Percentiles rank a stretch among this genome's conserved stretches.
These are phyloP conservation scores for Orbilia blumenaviensis DNA, from an alignment of 2,329 filamentous ascomycete species.

Conservation along the genomic window DNA sequence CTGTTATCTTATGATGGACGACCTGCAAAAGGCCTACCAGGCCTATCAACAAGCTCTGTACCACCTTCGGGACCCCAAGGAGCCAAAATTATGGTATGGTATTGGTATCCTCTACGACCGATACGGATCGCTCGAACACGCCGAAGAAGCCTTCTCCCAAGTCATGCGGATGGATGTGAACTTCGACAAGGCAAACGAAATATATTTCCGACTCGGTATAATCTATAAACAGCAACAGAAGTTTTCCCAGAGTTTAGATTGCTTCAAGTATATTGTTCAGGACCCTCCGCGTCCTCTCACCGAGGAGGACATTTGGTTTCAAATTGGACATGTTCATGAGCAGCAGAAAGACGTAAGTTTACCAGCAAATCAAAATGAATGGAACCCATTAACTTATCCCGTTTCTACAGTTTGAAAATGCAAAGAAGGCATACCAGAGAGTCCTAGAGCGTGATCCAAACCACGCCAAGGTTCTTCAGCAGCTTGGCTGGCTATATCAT, in stretches of 20 bases:
- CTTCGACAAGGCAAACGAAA: constrained; percentile 98
- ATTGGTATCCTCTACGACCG: constrained; percentile 97
- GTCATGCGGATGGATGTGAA: constrained; percentile 98
- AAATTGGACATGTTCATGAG: constrained; percentile 98
- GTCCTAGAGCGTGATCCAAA: constrained; percentile 94
- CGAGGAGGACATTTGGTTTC: constrained; percentile 99
- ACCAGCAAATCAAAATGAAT: too few species aligned
- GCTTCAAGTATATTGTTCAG: constrained; percentile 96
- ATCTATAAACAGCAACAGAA: constrained; percentile 99
- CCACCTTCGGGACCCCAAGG: constrained; percentile 92
- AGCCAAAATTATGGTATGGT: constrained; percentile 98
- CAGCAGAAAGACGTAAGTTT: constrained; percentile 95
- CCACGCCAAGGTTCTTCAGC: constrained; percentile 97
- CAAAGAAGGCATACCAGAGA: constrained; percentile 89
- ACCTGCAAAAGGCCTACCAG: constrained; percentile 93
- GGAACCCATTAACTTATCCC: constrained; percentile 38
- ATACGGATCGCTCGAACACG: constrained; percentile 95
- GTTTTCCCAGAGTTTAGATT: constrained; percentile 92
- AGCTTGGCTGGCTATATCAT: constrained; percentile 96
- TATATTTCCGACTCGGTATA: constrained; percentile 98
- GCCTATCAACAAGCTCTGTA: constrained; percentile 96
- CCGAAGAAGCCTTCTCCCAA: constrained; percentile 96
- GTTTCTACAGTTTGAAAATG: constrained; percentile 79
- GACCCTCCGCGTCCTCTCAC: constrained; percentile 91
- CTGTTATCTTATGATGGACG: constrained; percentile 98